These are phyloP conservation scores for Coniferiporia sulphurascens DNA, from an alignment of 1,284 basidiomycete species.

Conservation along the genomic window DNA sequence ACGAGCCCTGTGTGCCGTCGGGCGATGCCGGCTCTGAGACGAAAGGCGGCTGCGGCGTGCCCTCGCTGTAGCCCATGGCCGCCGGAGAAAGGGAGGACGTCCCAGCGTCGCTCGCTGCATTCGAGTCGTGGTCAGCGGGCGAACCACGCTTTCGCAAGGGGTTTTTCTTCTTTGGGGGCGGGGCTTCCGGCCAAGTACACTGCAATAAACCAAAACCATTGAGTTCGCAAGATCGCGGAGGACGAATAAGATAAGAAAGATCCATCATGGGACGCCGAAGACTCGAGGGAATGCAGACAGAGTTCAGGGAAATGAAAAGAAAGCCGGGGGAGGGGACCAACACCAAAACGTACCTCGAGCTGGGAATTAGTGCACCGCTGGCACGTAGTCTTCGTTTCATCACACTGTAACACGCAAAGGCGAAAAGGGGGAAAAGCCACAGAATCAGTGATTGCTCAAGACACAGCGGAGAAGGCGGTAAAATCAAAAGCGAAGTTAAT, in stretches of 20 bases:
- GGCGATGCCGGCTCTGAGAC: neutral
- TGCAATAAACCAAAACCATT: conserved; percentile 4
- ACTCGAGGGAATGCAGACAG: neutral
- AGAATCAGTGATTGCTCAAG: too few relatives aligned
- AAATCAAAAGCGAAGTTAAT: neutral
- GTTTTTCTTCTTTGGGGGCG: conserved; percentile 22
- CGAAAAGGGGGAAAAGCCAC: too few relatives aligned
- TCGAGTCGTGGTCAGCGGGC: conserved; percentile 6
- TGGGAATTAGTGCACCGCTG: conserved; percentile 28
- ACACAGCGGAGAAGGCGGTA: too few relatives aligned
- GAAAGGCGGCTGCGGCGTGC: conserved; percentile 5
- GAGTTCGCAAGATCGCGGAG: neutral
- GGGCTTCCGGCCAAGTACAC: conserved; percentile 29
- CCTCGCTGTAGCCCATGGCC: neutral
- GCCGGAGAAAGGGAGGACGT: conserved; percentile 9
- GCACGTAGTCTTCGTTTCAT: conserved; percentile 28
- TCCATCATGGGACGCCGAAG: neutral
- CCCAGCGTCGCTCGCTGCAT: conserved; percentile 6
- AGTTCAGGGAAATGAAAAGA: conserved; percentile 1
- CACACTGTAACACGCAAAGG: conserved; percentile 23
- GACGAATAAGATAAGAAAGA: neutral
- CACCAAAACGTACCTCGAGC: conserved; percentile 24
- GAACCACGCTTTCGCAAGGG: conserved; percentile 6
- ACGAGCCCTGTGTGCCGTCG: neutral
- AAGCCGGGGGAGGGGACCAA: neutral